Conservation (phyloP, 164 flowering plant genomes). For the Saururus chinensis region DNA sequence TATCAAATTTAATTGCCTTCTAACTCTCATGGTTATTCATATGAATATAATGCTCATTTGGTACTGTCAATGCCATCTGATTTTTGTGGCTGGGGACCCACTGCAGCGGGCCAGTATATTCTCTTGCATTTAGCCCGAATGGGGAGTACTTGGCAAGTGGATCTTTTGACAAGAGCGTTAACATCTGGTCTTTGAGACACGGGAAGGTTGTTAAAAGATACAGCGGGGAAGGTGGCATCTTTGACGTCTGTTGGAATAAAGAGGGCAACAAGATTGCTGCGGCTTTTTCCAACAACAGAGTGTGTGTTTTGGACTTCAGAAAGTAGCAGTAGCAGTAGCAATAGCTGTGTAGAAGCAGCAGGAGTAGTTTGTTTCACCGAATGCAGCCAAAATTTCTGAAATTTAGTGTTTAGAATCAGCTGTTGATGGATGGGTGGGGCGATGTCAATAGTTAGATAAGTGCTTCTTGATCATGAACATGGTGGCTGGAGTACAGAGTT, state of each 20-base stretch:
- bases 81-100: background rate
- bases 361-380: too few species aligned
- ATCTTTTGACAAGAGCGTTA: conserved; percentile 69
- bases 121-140: conserved; percentile 90
- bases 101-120: conserved; percentile 78
- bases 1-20: conserved; percentile 8
- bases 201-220: conserved; percentile 78
- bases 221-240: conserved; percentile 72
- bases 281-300: conserved; percentile 70
- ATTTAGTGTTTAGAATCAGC: too few species aligned
- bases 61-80: background rate
- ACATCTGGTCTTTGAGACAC: conserved; percentile 82
- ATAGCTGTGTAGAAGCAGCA: too few species aligned
- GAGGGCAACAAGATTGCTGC: conserved; percentile 91
- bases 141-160: conserved; percentile 89
- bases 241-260: conserved; percentile 95
- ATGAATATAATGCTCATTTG: background rate
- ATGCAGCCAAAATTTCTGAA: too few species aligned
- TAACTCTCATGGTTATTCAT: background rate
- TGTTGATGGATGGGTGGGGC: too few species aligned
- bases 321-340: conserved; percentile 26
- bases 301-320: conserved; percentile 80
- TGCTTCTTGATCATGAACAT: too few species aligned
- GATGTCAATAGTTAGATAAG: too few species aligned
- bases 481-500: too few species aligned